phyloP scores from a whole-genome alignment of 75 land plant species.

The Cupressus sempervirens region DNA sequence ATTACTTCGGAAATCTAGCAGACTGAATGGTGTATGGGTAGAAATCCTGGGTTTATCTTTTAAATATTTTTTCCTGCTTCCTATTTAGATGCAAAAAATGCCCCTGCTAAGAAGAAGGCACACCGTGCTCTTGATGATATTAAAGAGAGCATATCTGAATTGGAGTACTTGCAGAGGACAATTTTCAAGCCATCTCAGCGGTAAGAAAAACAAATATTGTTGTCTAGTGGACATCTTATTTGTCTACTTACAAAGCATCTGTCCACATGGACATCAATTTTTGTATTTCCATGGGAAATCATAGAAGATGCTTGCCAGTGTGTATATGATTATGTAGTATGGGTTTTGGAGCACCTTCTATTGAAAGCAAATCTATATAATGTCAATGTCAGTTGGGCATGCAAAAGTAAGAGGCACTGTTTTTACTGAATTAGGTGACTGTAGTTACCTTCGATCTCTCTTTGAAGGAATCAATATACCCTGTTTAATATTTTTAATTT shows the following conservation, averaged over 20 bases:
- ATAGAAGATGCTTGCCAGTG: not conserved
- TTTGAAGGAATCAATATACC: not conserved
- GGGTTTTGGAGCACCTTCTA: not conserved
- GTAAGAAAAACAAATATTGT: conserved; percentile 2
- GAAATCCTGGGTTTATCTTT: not conserved
- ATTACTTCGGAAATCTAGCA: not conserved
- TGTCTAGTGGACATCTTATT: not conserved
- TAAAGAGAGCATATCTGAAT: conserved; percentile 90
- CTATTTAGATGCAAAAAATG: conserved; percentile 55
- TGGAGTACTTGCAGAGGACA: conserved; percentile 63
- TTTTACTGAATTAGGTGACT: not conserved
- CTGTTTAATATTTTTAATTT: not conserved
- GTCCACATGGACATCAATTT: not conserved
- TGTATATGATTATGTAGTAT: not conserved
- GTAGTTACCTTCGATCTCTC: not conserved
- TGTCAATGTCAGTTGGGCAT: not conserved
- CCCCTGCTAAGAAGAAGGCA: conserved; percentile 61
- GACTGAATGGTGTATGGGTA: not conserved
- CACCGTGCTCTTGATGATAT: conserved; percentile 96
- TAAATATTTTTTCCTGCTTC: not conserved
- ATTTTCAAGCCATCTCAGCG: conserved; percentile 59
- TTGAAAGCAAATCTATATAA: not conserved
- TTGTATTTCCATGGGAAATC: not conserved
- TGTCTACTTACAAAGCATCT: not conserved
- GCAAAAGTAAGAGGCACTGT: not conserved